Evolutionary conservation across 1,284 basidiomycete species (phyloP).

Genomic region (Malassezia obtusa): DNA sequence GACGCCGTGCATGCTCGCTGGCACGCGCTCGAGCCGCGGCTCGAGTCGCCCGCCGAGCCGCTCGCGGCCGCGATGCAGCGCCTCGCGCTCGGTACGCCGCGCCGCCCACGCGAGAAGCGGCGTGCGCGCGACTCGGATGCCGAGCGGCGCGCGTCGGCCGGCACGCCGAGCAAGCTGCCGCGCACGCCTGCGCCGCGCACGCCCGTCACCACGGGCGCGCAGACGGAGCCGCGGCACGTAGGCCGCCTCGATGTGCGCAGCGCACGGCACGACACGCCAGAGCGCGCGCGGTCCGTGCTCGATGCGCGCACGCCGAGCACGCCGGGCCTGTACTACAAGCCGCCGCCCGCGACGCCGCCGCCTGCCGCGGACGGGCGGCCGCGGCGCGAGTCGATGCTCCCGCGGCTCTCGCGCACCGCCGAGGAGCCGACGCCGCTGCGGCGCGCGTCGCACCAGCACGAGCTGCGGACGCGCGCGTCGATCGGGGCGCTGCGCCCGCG

Average conservation of each 20-base stretch:
- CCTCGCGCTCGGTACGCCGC: neutral
- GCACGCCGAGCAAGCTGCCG: neutral
- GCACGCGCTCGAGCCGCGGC: neutral
- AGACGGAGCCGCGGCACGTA: neutral
- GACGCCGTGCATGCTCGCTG: neutral
- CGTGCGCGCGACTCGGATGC: neutral
- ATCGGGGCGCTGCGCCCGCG: neutral
- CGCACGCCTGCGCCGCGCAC: neutral
- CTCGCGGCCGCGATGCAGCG: neutral
- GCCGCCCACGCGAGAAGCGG: neutral
- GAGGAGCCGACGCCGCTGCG: neutral
- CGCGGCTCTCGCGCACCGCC: conserved; percentile 1
- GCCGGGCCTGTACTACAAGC: neutral
- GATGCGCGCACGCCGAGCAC: neutral
- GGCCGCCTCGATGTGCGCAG: neutral
- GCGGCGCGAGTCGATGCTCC: conserved; percentile 7
- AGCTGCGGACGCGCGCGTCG: neutral
- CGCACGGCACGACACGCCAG: neutral
- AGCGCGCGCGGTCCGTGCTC: neutral
- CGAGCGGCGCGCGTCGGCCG: neutral
- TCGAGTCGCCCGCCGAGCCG: neutral
- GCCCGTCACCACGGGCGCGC: neutral
- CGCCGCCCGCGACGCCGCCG: neutral
- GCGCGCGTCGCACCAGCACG: neutral
- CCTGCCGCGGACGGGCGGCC: neutral